Conservation (phyloP, 257 asterid species). For the Petunia secreta region DNA sequence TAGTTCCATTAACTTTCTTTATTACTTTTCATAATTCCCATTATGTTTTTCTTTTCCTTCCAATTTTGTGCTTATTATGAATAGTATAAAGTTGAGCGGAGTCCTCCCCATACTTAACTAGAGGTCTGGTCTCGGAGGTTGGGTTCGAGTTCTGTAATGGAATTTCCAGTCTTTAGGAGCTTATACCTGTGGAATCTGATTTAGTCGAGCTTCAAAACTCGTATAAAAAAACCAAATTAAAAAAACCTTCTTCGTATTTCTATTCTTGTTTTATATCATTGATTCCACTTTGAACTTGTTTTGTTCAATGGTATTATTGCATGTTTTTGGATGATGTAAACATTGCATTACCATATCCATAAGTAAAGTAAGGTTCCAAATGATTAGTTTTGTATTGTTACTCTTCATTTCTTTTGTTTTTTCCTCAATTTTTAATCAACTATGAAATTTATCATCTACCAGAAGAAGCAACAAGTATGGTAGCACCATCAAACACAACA, state of each 20-base stretch:
- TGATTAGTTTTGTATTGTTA: too few species aligned
- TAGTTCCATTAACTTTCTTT: not conserved
- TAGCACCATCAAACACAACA: constrained; percentile 33
- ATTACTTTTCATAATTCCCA: not conserved
- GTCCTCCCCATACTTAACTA: too few species aligned
- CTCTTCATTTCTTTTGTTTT: not conserved
- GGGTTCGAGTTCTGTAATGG: too few species aligned
- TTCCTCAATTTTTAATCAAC: not conserved
- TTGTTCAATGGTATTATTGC: constrained; percentile 27
- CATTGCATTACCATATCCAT: not conserved
- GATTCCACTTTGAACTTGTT: not conserved
- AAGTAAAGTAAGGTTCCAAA: not conserved
- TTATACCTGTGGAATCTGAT: too few species aligned
- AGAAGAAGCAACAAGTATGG: constrained; percentile 28
- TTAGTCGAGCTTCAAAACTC: too few species aligned
- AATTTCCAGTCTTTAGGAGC: too few species aligned
- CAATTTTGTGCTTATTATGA: not conserved
- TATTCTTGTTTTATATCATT: too few species aligned
- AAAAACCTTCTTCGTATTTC: too few species aligned
- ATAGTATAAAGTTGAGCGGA: too few species aligned
- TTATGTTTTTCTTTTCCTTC: not conserved
- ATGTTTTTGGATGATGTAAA: constrained; percentile 33
- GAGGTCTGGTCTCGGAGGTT: too few species aligned
- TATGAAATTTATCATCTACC: not conserved
- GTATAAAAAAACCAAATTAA: too few species aligned